Conservation (phyloP, 192 early-diverging fungal species). For the Backusella mclennaniae region DNA sequence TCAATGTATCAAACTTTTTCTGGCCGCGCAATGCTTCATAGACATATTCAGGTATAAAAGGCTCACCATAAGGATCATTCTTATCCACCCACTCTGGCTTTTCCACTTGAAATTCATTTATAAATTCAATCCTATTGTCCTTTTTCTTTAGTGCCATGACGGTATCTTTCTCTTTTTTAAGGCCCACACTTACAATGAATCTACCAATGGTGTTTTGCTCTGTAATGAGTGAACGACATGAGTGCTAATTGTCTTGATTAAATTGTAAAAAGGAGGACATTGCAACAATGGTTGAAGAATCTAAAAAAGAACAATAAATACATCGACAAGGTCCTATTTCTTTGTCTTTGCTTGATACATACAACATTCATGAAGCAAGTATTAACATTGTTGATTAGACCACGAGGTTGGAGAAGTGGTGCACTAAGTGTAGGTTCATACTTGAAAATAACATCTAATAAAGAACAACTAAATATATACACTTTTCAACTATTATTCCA, state of each 20-base stretch:
- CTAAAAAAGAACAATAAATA: slow-evolving; percentile 25
- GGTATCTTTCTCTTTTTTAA: background rate
- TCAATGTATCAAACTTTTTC: slow-evolving; percentile 79
- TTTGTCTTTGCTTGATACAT: slow-evolving; percentile 15
- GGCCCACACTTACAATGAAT: slow-evolving; percentile 68
- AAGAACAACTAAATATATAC: background rate
- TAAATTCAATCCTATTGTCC: slow-evolving; percentile 36
- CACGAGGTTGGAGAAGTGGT: slow-evolving; percentile 73
- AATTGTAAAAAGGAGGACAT: slow-evolving; percentile 90
- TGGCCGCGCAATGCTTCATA: slow-evolving; percentile 82
- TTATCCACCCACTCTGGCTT: slow-evolving; percentile 5
- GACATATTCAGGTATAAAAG: slow-evolving; percentile 92
- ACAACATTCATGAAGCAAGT: slow-evolving; percentile 99
- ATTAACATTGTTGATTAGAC: slow-evolving; percentile 95
- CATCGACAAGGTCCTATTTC: background rate
- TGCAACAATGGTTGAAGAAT: slow-evolving; percentile 90
- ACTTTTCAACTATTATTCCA: background rate
- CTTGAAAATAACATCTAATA: slow-evolving; percentile 40
- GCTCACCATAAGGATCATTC: slow-evolving; percentile 58
- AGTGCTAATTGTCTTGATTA: slow-evolving; percentile 65
- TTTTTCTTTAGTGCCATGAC: background rate
- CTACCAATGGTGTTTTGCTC: slow-evolving; percentile 75
- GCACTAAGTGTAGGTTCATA: slow-evolving; percentile 40
- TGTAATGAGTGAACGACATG: slow-evolving; percentile 71
- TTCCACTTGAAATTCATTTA: slow-evolving; percentile 34